Percentiles rank a stretch among this genome's conserved stretches.
phyloP scores from a whole-genome alignment of 805 yeast genomes.

The Maudiozyma pseudohumilis region DNA sequence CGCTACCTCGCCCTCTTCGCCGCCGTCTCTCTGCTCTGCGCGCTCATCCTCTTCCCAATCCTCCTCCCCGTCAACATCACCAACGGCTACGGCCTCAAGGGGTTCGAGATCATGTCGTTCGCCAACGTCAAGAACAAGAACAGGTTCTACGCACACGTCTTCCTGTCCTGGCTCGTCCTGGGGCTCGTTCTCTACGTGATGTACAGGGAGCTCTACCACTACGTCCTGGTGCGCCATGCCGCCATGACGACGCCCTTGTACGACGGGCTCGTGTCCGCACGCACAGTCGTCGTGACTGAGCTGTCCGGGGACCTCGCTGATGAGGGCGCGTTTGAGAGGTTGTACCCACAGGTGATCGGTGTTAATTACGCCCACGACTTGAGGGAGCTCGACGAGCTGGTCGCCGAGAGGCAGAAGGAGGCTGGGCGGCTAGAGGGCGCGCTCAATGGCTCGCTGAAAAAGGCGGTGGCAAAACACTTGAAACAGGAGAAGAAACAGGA shows the following conservation, averaged over 20 bases:
- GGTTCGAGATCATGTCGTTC: conserved; percentile 57
- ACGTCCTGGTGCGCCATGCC: conserved; percentile 63
- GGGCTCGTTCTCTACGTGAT: conserved; percentile 56
- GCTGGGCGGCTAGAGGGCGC: conserved; percentile 54
- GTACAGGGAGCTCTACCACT: conserved; percentile 65
- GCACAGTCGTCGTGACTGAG: conserved; percentile 66
- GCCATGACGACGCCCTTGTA: conserved; percentile 64
- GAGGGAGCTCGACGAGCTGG: conserved; percentile 43
- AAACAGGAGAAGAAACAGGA: no score
- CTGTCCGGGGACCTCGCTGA: conserved; percentile 35
- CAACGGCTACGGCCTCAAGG: conserved; percentile 44
- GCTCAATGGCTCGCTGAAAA: conserved; percentile 48
- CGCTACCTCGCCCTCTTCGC: conserved; percentile 53
- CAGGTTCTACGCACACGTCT: conserved; percentile 65
- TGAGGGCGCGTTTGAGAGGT: conserved; percentile 42
- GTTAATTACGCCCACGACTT: conserved; percentile 59
- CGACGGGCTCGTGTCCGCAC: conserved; percentile 57
- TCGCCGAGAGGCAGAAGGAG: conserved; percentile 55
- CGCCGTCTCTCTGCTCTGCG: conserved; percentile 42
- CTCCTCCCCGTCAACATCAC: conserved; percentile 68
- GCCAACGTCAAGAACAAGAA: conserved; percentile 54
- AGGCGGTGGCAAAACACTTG: conserved; percentile 49
- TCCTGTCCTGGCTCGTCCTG: conserved; percentile 64
- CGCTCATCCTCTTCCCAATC: conserved; percentile 53
- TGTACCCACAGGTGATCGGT: conserved; percentile 54